A percentile compares a stretch with the other conserved stretches of the same genome.
phyloP scores from a whole-genome alignment of 129 eudicot species.

The Oenanthe sinensis region DNA sequence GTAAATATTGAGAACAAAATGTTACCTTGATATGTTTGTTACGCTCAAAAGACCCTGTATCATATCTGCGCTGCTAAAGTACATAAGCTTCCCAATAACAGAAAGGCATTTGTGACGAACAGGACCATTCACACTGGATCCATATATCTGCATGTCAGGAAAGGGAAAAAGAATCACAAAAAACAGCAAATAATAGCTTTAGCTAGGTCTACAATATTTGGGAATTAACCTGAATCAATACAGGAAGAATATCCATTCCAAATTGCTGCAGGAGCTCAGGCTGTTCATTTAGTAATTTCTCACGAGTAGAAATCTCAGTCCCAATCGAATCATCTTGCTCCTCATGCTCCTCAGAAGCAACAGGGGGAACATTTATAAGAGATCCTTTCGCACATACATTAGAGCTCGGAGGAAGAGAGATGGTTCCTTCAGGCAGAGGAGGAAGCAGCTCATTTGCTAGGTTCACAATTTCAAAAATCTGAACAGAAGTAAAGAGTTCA shows the following conservation, averaged over 20 bases:
- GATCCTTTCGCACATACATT: conserved; percentile 66
- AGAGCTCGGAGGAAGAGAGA: conserved; percentile 70
- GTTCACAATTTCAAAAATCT: conserved; percentile 96
- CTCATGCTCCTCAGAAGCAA: conserved; percentile 38
- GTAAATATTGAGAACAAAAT: not conserved
- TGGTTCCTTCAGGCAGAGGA: conserved; percentile 86
- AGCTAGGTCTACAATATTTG: not conserved
- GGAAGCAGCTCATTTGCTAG: conserved; percentile 99
- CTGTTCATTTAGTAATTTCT: conserved; percentile 66
- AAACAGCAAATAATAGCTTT: not conserved
- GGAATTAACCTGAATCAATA: conserved; percentile 63
- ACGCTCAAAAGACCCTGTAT: conserved; percentile 54
- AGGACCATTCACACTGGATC: conserved; percentile 95
- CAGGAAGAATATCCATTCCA: conserved; percentile 95
- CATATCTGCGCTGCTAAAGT: conserved; percentile 89
- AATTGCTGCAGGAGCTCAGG: conserved; percentile 95
- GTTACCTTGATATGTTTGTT: conserved; percentile 76
- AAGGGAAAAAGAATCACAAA: conserved; percentile 3
- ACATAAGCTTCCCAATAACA: conserved; percentile 91
- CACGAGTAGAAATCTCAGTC: conserved; percentile 52
- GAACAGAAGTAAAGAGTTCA: not conserved
- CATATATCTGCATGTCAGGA: conserved; percentile 51
- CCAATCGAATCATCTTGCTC: conserved; percentile 60
- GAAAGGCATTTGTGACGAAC: conserved; percentile 98
- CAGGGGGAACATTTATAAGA: conserved; percentile 37